Evolutionary conservation across 2,329 filamentous ascomycete genomes (phyloP), one percentile per base, ranked within the genome.

Genomic region (Penicillium sp.): DNA sequence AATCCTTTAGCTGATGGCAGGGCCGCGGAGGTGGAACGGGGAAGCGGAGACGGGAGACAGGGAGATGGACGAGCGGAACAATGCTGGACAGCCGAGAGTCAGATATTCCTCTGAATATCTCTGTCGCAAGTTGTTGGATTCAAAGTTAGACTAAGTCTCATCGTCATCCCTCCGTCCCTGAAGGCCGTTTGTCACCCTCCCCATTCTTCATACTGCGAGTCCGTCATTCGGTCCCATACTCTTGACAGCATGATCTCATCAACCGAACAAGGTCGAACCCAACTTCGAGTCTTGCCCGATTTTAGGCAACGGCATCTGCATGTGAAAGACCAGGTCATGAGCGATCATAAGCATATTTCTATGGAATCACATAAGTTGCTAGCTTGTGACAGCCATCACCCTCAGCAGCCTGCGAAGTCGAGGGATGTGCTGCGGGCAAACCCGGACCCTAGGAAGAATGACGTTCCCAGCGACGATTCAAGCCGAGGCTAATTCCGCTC

Each of bases 51-150:
- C 51, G 67, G 67, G 35, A 41, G 35, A 41, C 35, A 45, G 54
- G 45, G 51, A 41, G 46, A 70, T 76, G 74, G 74, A 75, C 74
- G 74, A 76, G 70, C 74, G 74, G 74, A 76, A 74, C 71, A 35
- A 58, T 50, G 46, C 58, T 21, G 51, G 47, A 59, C 50, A 61
- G 56, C 56, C 52, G 59, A 64, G 30, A 58, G 56, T 30, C 30
- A 49, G 41, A 17, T 46, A 46, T 13, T 30, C 21, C 19, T 26
- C 19, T 30, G 23, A 50, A 11, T 30, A 38, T 30, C 19, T 15
- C 11, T 41, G 35, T 41, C 11, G 35, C 35, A 9, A 41, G 35
- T 15, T 41, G 35, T 41, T 41, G 11, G 6, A 41, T 41, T 15
- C 35, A 41, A 15, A 13, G 35, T 11, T 41, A 15, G 35, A 41